These are phyloP conservation scores for Metschnikowia similis DNA, from an alignment of 805 yeast genomes.

Conservation along the genomic window DNA sequence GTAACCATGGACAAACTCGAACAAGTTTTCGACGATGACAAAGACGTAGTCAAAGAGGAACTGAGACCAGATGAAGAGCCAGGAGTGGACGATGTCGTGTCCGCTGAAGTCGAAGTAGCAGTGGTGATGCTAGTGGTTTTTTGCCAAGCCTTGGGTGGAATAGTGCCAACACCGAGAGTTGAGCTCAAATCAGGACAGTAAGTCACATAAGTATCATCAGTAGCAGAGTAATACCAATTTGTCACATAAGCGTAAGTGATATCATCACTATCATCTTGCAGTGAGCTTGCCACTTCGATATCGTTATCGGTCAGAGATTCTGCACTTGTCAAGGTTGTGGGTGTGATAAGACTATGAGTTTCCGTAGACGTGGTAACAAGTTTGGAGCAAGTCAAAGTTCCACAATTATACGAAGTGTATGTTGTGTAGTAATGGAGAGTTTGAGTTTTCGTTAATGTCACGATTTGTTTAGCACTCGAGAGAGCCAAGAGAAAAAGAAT, in stretches of 20 bases:
- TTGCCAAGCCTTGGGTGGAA: not conserved
- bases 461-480: not conserved
- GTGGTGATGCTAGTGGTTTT: too few relatives aligned
- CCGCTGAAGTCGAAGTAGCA: not conserved
- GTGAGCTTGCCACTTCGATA: not conserved
- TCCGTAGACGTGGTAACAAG: not conserved
- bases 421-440: not conserved
- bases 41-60: too few relatives aligned
- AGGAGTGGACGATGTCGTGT: too few relatives aligned
- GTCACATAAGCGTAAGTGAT: not conserved
- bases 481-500: not conserved
- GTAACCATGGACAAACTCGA: not conserved
- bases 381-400: conserved; percentile 1
- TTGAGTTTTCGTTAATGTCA: not conserved
- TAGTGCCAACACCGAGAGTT: conserved; percentile 4
- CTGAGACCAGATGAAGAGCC: too few relatives aligned
- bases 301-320: too few relatives aligned
- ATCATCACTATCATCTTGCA: not conserved
- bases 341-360: too few relatives aligned
- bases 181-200: conserved; percentile 5
- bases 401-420: not conserved
- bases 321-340: too few relatives aligned
- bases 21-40: too few relatives aligned
- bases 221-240: not conserved
- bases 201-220: conserved; percentile 2